Conservation (phyloP, 2,329 filamentous ascomycete genomes). For the Macroventuria anomochaeta region DNA sequence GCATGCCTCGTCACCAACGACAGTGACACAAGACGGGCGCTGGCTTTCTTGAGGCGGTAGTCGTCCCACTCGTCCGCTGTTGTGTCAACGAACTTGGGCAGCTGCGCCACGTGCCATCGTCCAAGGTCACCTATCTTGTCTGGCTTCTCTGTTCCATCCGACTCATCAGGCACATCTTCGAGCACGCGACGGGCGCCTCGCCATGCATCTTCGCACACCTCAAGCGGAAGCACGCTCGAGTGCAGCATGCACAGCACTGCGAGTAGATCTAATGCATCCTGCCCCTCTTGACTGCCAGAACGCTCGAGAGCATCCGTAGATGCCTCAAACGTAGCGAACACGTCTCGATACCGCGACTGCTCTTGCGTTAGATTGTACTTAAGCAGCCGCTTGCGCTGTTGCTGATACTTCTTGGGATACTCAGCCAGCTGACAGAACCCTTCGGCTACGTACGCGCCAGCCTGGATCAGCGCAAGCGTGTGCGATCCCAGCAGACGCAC, state of each 20-base stretch:
- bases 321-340: constrained; percentile 49
- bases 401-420: constrained; percentile 30
- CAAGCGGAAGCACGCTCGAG: constrained; percentile 31
- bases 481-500: constrained; percentile 25
- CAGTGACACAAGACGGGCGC: constrained; percentile 36
- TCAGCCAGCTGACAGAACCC: constrained; percentile 31
- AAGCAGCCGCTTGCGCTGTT: constrained; percentile 37
- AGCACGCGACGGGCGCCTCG: background rate
- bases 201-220: constrained; percentile 43
- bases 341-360: constrained; percentile 42
- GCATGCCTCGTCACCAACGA: constrained; percentile 30
- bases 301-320: constrained; percentile 35
- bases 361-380: constrained; percentile 33
- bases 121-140: constrained; percentile 14
- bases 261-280: background rate
- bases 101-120: constrained; percentile 12
- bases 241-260: constrained; percentile 23
- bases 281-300: constrained; percentile 16
- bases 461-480: constrained; percentile 37
- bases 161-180: background rate
- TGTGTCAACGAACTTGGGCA: constrained; percentile 20
- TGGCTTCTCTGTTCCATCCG: background rate
- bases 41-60: constrained; percentile 27
- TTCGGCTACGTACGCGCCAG: constrained; percentile 36
- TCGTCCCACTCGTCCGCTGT: constrained; percentile 37